Conservation (phyloP, 2,329 filamentous ascomycete species). For the Fusarium sp. region DNA sequence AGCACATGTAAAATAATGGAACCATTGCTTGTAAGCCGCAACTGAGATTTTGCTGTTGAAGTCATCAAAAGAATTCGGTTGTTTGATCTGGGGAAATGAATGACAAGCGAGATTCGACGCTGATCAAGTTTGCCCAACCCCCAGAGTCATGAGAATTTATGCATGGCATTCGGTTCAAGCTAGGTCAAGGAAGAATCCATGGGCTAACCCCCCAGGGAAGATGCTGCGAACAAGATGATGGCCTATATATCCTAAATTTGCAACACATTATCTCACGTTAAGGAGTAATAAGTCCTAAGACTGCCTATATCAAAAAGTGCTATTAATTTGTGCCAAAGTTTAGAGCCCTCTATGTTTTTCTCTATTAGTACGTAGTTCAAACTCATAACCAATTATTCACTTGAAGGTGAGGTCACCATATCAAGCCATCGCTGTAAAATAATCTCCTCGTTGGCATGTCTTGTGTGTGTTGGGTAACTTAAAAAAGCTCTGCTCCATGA, state of each 20-base stretch:
- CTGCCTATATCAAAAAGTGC: neutral
- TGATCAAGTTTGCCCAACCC: neutral
- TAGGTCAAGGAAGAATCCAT: neutral
- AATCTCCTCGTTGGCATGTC: constrained; percentile 24
- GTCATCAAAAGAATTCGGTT: neutral
- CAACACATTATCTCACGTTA: neutral
- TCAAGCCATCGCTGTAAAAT: neutral
- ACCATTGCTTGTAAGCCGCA: neutral
- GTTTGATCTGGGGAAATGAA: constrained; percentile 6
- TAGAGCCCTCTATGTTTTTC: neutral
- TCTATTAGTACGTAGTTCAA: neutral
- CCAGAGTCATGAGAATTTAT: neutral
- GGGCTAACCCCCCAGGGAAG: constrained; percentile 4
- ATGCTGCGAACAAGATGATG: neutral
- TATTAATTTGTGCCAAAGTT: neutral
- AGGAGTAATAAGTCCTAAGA: neutral
- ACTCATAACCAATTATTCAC: neutral
- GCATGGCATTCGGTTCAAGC: neutral
- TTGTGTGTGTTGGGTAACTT: constrained; percentile 16
- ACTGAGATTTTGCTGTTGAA: neutral
- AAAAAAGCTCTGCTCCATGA: neutral
- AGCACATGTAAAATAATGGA: neutral
- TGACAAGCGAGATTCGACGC: constrained; percentile 26
- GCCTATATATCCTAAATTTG: neutral
- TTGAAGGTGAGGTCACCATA: neutral